phyloP scores from a whole-genome alignment of 1,139 yeast species.

The Blastobotrys apis region DNA sequence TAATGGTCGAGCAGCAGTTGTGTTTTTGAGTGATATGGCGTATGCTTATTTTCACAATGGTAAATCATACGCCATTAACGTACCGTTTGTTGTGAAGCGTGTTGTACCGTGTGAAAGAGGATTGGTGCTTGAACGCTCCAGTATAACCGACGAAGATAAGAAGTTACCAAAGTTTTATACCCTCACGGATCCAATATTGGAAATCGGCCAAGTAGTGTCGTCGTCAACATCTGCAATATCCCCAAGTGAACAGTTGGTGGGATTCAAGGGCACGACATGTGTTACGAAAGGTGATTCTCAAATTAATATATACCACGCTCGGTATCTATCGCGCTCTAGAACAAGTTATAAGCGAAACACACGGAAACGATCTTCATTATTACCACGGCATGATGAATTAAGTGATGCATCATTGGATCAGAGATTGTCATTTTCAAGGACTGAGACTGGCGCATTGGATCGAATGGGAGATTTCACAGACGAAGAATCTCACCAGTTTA shows the following conservation, averaged over 20 bases:
- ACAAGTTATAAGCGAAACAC: constrained; percentile 18
- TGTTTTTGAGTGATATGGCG: constrained; percentile 29
- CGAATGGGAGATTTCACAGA: constrained; percentile 21
- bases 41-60: constrained; percentile 59
- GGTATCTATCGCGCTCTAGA: constrained; percentile 22
- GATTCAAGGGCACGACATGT: constrained; percentile 27
- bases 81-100: constrained; percentile 56
- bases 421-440: constrained; percentile 22
- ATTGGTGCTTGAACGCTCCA: constrained; percentile 52
- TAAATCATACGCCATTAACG: constrained; percentile 50
- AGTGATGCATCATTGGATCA: constrained; percentile 21
- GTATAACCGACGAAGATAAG: constrained; percentile 13
- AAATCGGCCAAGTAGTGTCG: constrained; percentile 61
- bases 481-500: constrained; percentile 15
- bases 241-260: constrained; percentile 48
- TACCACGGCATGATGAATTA: constrained; percentile 16
- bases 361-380: constrained; percentile 21
- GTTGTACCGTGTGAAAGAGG: constrained; percentile 65
- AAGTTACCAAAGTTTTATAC: constrained; percentile 49
- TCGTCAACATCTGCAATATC: constrained; percentile 67
- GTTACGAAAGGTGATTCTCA: constrained; percentile 24
- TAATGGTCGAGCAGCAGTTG: constrained; percentile 22
- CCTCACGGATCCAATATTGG: constrained; percentile 64
- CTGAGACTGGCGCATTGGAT: constrained; percentile 23
- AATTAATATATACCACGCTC: constrained; percentile 27